phyloP scores from a whole-genome alignment of 371 early-diverging fungal genomes.

The Dichotomocladium elegans region DNA sequence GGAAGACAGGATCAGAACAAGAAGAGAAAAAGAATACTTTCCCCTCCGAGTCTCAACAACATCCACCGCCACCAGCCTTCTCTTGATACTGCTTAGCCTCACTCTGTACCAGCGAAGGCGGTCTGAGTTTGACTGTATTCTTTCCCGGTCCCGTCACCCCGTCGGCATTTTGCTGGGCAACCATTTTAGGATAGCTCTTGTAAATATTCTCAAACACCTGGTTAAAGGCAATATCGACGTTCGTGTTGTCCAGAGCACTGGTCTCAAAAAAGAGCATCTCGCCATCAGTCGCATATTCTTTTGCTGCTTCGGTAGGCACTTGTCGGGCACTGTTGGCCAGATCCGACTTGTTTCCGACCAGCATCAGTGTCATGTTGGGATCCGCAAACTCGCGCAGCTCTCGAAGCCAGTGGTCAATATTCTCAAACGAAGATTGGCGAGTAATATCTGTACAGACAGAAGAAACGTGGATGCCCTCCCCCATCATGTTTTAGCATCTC shows the following conservation, averaged over 20 bases:
- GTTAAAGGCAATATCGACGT: slow-evolving; percentile 89
- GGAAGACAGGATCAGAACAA: too few relatives aligned
- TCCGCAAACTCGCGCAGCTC: slow-evolving; percentile 97
- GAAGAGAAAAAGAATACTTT: too few relatives aligned
- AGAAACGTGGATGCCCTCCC: neutral
- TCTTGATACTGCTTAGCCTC: slow-evolving; percentile 3
- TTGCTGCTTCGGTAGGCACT: slow-evolving; percentile 25
- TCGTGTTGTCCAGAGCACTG: slow-evolving; percentile 87
- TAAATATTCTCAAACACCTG: slow-evolving; percentile 24
- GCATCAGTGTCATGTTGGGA: slow-evolving; percentile 86
- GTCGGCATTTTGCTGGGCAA: slow-evolving; percentile 11
- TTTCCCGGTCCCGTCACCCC: slow-evolving; percentile 12
- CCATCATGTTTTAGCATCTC: neutral
- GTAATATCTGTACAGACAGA: slow-evolving; percentile 73
- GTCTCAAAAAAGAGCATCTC: slow-evolving; percentile 92
- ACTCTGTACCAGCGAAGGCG: slow-evolving; percentile 20
- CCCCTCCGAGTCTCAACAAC: too few relatives aligned
- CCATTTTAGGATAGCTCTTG: slow-evolving; percentile 25
- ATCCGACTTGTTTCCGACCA: slow-evolving; percentile 99
- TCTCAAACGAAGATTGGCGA: slow-evolving; percentile 89
- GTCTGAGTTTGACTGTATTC: slow-evolving; percentile 31
- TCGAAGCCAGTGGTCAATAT: slow-evolving; percentile 91
- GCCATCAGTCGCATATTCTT: slow-evolving; percentile 79
- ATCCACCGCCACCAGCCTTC: slow-evolving; percentile 14
- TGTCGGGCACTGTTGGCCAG: slow-evolving; percentile 59